Percentiles rank a stretch among this genome's conserved stretches.
Evolutionary conservation across 768 basidiomycete species (phyloP).

Genomic region (Boletellus sp.): DNA sequence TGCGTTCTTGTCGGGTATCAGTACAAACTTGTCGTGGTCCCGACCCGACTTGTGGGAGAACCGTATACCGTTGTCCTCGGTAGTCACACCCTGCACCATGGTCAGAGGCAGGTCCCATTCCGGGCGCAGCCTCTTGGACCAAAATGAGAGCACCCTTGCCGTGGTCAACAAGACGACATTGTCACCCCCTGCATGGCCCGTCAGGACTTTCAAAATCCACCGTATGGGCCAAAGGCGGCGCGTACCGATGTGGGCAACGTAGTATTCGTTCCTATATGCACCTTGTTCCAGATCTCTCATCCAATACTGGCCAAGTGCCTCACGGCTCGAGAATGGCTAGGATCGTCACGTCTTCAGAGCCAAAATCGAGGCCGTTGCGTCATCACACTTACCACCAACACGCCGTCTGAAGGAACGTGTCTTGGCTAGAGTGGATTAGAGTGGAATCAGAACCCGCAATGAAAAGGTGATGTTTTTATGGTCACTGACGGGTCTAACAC

Average conservation of each 20-base stretch:
- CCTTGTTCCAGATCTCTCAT: constrained; percentile 93
- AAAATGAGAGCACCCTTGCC: constrained; percentile 75
- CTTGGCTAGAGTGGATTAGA: constrained; percentile 56
- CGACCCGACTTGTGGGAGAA: constrained; percentile 77
- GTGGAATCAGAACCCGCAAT: background rate
- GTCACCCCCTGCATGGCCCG: constrained; percentile 77
- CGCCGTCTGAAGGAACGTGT: constrained; percentile 80
- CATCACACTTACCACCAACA: constrained; percentile 64
- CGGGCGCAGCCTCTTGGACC: constrained; percentile 77
- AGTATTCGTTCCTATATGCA: constrained; percentile 74
- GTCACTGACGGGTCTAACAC: constrained; percentile 66
- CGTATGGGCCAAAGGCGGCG: background rate
- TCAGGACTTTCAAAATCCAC: constrained; percentile 9
- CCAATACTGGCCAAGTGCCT: constrained; percentile 95
- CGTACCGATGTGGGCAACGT: constrained; percentile 91
- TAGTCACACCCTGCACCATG: constrained; percentile 81
- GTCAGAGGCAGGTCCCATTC: constrained; percentile 91
- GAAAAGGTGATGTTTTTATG: background rate
- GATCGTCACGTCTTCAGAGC: background rate
- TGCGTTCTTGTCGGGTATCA: constrained; percentile 69
- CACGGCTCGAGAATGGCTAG: constrained; percentile 85
- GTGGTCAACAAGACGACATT: constrained; percentile 78
- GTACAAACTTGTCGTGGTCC: constrained; percentile 71
- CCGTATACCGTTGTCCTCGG: constrained; percentile 88
- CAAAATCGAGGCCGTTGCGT: background rate